Base-by-base conservation (phyloP, 2,329 filamentous ascomycete species). In the Talaromyces sp. region DNA sequence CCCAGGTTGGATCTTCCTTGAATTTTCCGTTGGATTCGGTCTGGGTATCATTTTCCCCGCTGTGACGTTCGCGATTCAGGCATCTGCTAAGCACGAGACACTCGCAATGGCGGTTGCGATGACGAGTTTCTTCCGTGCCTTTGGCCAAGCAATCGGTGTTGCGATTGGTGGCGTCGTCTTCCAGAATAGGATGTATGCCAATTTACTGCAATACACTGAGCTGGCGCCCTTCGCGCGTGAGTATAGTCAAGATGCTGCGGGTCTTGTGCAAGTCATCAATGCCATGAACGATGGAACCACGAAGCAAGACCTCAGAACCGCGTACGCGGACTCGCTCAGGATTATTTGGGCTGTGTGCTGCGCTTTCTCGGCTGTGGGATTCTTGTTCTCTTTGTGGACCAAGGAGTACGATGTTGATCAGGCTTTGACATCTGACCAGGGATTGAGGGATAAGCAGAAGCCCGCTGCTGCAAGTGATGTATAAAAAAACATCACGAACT, bases 161-260 rank as follows among this genome's bases (percentile, higher is more conserved):
- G 87, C 88, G 1, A 81, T 90, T 60, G 86, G 87, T 1, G 88
- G 89, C 3, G 87, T 88, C 37, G 83, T 90, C 62, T 91, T 91
- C 77, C 88, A 91, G 74, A 91, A 90, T 68, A 81, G 59, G 37
- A 64, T 68, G 60, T 56, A 61, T 11, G 22, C 47, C 14, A 65
- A 65, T 35, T 27, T 65, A 14, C 47, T 58, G 14, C 78, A 74
- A 1, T 82, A 82, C 54, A 78, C 83, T 0, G 74, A 77, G 24
- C 81, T 87, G 60, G 83, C 82, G 0, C 74, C 75, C 7, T 74
- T 79, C 64, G 84, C 84, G 0, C 72, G 68, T 2, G 77, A 79
- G 57, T 85, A 85, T 71, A 83, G 84, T 11, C 79, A 81, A 62
- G 85, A 89, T 72, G 85, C 87, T 0, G 85, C 86, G 0, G 83